phyloP scores from a whole-genome alignment of 345 rosid species.

The Brassica carinata region DNA sequence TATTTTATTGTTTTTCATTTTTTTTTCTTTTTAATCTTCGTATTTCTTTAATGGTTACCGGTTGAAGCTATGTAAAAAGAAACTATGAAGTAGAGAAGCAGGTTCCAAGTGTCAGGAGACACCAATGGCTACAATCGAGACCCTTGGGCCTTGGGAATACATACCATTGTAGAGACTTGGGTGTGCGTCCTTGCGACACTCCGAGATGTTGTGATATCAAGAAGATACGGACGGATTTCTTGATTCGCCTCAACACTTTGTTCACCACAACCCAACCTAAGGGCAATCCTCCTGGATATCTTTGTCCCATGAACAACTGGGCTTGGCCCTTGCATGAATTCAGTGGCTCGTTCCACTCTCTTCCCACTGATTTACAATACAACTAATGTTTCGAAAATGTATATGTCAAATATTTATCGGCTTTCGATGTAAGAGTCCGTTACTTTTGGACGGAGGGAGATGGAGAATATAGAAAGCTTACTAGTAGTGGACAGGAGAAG shows the following conservation, averaged over 20 bases:
- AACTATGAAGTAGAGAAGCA: constrained; percentile 54
- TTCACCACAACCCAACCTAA: constrained; percentile 67
- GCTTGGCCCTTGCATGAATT: constrained; percentile 60
- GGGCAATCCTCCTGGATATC: constrained; percentile 77
- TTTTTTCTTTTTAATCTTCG: too few relatives aligned
- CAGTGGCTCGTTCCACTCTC: constrained; percentile 67
- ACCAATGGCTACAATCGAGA: constrained; percentile 91
- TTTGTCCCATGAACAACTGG: constrained; percentile 57
- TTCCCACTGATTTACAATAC: constrained; percentile 55
- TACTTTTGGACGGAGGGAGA: neutral
- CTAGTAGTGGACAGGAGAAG: constrained; percentile 90
- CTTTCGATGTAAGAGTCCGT: neutral
- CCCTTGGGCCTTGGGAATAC: neutral
- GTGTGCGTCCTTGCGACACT: constrained; percentile 73
- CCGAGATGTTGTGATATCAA: constrained; percentile 71
- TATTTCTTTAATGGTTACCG: too few relatives aligned
- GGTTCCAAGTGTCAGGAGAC: constrained; percentile 90
- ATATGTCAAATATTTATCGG: neutral
- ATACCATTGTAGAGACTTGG: constrained; percentile 57
- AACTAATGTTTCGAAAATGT: constrained; percentile 1
- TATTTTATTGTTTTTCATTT: too few relatives aligned
- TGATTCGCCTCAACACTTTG: constrained; percentile 66
- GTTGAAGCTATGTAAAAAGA: neutral
- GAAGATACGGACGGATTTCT: constrained; percentile 63
- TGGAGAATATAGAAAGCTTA: constrained; percentile 42